Base-by-base conservation (phyloP, 1,284 basidiomycete species). In the Agaricales sp. region DNA sequence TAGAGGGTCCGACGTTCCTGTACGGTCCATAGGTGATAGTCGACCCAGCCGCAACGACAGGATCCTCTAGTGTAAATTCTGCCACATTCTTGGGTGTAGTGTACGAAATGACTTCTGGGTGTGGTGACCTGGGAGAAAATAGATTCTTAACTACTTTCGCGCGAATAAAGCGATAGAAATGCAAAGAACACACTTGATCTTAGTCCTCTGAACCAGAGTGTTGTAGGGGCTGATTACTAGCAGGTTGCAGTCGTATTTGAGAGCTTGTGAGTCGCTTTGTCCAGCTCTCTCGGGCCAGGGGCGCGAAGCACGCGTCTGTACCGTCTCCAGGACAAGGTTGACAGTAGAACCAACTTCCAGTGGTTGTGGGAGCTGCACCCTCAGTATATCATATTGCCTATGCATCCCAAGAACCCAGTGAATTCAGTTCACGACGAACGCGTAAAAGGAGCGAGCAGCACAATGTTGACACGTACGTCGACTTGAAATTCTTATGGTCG, bases 1-100 rank as follows among this genome's bases (percentile, higher is more conserved):
- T 16, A 8, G 39, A 41, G 23, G 79, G 60, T 3, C 82, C 82
- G 35, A 94, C 70, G 54, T 82, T 75, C 58, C 78, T 73, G 67
- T 82, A 95, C 2, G 94, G 93, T 0, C 94, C 94, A 56, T 92
- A 93, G 2, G 88, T 92, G 50, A 97, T 66, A 1, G 85, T 87
- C 3, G 85, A 71, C 24, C 88, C 87, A 20, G 85, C 79, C 64
- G 88, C 90, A 50, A 87, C 85, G 12, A 74, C 82, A 13, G 75
- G 60, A 23, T 62, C 67, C 19, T 82, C 82, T 18, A 68, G 62
- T 2, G 75, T 70, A 60, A 83, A 87, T 26, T 62, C 65, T 3
- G 77, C 73, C 6, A 82, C 57, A 37, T 71, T 67, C 51, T 76
- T 61, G 1, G 86, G 82, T 11, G 71, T 74, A 20, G 83, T 83